phyloP scores from a whole-genome alignment of 768 basidiomycete species.

The Leccinellum albellum region DNA sequence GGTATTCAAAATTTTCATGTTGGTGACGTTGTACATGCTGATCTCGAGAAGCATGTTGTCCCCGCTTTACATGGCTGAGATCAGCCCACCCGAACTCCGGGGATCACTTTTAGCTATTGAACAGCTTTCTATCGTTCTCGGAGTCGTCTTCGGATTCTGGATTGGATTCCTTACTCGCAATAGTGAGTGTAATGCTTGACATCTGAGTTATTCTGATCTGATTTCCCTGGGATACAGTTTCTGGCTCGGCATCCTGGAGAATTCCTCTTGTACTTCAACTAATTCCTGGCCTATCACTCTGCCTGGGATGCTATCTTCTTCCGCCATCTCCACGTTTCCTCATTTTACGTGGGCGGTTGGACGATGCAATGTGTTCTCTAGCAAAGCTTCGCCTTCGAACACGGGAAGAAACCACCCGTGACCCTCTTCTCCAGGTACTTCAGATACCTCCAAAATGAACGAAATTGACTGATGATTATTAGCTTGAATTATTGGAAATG shows the following conservation, averaged over 20 bases:
- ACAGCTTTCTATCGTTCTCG: constrained; percentile 76
- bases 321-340: constrained; percentile 50
- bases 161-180: constrained; percentile 69
- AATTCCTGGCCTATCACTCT: constrained; percentile 63
- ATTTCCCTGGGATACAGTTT: constrained; percentile 36
- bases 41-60: constrained; percentile 59
- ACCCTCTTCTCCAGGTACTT: constrained; percentile 50
- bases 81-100: constrained; percentile 74
- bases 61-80: constrained; percentile 81
- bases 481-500: constrained; percentile 80
- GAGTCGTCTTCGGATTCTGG: constrained; percentile 84
- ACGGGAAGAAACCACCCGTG: constrained; percentile 41
- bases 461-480: neutral
- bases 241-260: constrained; percentile 67
- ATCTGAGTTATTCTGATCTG: neutral
- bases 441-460: neutral
- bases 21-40: constrained; percentile 2
- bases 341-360: constrained; percentile 44
- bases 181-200: constrained; percentile 36
- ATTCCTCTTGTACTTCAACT: constrained; percentile 73
- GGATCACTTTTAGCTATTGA: constrained; percentile 79
- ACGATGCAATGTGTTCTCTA: constrained; percentile 58
- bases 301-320: constrained; percentile 50
- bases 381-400: constrained; percentile 47
- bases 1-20: constrained; percentile 35